phyloP scores from a whole-genome alignment of 305 asterid genomes.

The Ilex paraguariensis region DNA sequence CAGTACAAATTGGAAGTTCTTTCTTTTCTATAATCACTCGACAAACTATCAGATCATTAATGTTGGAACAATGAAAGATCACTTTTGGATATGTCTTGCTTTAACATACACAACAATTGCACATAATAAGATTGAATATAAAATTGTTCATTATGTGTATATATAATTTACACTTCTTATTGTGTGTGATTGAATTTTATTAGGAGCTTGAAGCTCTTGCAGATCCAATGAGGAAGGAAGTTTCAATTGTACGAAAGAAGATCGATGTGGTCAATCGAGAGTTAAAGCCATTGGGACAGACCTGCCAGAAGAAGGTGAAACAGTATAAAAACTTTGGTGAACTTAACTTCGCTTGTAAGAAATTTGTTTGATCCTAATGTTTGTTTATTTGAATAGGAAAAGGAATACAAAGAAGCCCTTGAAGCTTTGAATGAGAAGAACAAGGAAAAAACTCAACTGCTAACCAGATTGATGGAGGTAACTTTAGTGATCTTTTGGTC shows the following conservation, averaged over 20 bases:
- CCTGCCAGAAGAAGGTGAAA: slow-evolving; percentile 66
- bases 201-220: slow-evolving; percentile 72
- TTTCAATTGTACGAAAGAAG: slow-evolving; percentile 48
- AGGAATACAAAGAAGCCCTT: slow-evolving; percentile 61
- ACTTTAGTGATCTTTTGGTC: too few relatives aligned
- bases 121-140: too few relatives aligned
- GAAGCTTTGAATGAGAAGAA: slow-evolving; percentile 73
- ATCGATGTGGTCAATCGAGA: slow-evolving; percentile 59
- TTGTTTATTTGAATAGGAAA: slow-evolving; percentile 39
- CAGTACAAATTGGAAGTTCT: too few relatives aligned
- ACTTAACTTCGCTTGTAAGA: too few relatives aligned
- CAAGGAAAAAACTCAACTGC: slow-evolving; percentile 63
- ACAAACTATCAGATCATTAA: too few relatives aligned
- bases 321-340: neutral
- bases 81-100: too few relatives aligned
- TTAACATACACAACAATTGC: too few relatives aligned
- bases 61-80: too few relatives aligned
- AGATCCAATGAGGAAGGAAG: slow-evolving; percentile 88
- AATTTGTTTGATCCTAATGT: neutral
- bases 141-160: too few relatives aligned
- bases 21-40: too few relatives aligned
- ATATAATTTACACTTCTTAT: too few relatives aligned
- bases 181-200: slow-evolving; percentile 2
- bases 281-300: slow-evolving; percentile 42
- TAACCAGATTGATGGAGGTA: slow-evolving; percentile 65